Evolutionary conservation across 2,329 filamentous ascomycete genomes (phyloP), one percentile per base, ranked within the genome.

Genomic region (Aureobasidium lini): DNA sequence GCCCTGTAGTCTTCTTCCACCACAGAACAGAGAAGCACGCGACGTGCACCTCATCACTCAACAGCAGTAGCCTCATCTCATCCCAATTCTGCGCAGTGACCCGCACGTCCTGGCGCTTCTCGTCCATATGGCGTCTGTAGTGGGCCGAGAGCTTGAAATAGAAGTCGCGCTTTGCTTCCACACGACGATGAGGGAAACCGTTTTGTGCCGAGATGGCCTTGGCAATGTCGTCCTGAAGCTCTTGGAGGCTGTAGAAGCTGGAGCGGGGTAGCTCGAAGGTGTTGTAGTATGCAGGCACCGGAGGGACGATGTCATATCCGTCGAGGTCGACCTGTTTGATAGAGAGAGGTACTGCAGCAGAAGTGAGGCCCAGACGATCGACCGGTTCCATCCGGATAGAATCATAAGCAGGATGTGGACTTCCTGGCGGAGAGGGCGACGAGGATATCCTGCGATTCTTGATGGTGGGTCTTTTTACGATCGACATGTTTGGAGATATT

Each of bases 251-350:
- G 29, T 57, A 57, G 11, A 13, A 46, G 29, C 16, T 29, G 13
- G 29, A 37, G 52, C 16, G 28, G 10, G 52, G 52, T 13, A 57
- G 18, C 1, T 34, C 29, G 2, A 57, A 36, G 16, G 52, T 57
- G 13, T 46, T 57, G 52, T 57, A 40, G 31, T 46, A 37, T 40
- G 18, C 42, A 1, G 31, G 40, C 13, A 57, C 52, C 3, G 31
- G 31, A 37, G 52, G 52, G 9, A 57, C 42, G 10, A 57, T 57
- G 18, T 57, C 52, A 31, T 57, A 57, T 8, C 52, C 52, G 31
- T 57, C 52, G 3, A 57, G 52, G 18, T 57, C 52, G 40, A 57
- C 42, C 37, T 57, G 52, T 11, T 57, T 57, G 52, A 57, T 57
- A 11, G 52, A 57, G 3, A 57, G 52, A 29, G 52, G 52, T 15